Base-by-base conservation (phyloP, 2,329 filamentous ascomycete genomes). In the Fusarium dlaminii region DNA sequence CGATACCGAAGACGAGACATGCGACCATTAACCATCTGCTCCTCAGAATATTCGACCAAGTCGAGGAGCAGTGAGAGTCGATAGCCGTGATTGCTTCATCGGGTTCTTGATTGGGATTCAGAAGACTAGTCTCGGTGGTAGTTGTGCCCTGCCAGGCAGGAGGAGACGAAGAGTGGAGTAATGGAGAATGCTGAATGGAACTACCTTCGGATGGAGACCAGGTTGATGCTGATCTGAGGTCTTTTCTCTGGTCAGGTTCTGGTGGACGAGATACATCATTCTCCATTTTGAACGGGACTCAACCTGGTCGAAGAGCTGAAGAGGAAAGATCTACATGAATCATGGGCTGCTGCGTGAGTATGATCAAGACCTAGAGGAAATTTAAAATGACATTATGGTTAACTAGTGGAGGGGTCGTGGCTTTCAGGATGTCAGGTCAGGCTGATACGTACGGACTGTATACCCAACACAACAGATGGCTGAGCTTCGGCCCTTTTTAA, bases 11-110 rank as follows among this genome's bases (percentile, higher is more conserved):
- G 17, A 40, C 8, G 4, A 69, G 63, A 32, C 63, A 68, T 5
- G 17, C 29, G 8, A 68, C 32, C 55, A 69, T 69, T 3, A 40
- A 8, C 55, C 66, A 69, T 55, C 42, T 37, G 48, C 63, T 63
- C 18, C 39, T 54, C 15, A 64, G 34, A 24, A 58, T 13, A 1
- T 17, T 61, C 1, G n/a, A 32, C 36, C 36, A 55, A 17, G 46
- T 24, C 0, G 20, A 22, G 11, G 22, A 18, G 2, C 4, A 40
- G 3, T 22, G 6, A 4, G 22, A 17, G 3, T 12, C 9, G 11
- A 12, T 8, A 10, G 10, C 13, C 2, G 36, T 22, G 7, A 2
- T 20, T 0, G 18, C 9, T 17, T 14, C 14, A 3, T 29, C 4
- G 3, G 29, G 9, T 14, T 40, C 22, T 22, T 18, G n/a, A 1